Conservation (phyloP, 495 filamentous ascomycete genomes). For the Lasiosphaeria ovina region DNA sequence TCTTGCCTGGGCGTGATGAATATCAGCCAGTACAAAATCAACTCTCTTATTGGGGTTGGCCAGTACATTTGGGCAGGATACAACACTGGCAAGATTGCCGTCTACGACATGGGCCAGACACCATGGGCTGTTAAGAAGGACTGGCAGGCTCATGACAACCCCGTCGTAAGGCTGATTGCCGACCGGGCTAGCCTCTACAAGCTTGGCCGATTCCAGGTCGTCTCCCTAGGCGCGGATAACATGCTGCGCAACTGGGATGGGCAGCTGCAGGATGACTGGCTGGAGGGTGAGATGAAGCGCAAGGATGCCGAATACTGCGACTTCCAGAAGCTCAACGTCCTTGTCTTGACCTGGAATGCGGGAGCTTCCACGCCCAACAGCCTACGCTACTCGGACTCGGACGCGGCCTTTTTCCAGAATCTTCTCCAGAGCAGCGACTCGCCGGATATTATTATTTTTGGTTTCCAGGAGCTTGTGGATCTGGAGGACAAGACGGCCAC, state of each 20-base stretch:
- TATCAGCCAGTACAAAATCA: constrained; percentile 94
- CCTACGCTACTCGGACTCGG: constrained; percentile 63
- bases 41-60: constrained; percentile 78
- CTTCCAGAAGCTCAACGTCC: constrained; percentile 74
- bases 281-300: constrained; percentile 82
- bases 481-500: constrained; percentile 95
- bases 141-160: constrained; percentile 85
- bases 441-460: constrained; percentile 91
- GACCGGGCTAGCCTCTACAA: constrained; percentile 85
- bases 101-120: constrained; percentile 77
- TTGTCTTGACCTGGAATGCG: constrained; percentile 94
- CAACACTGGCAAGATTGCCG: constrained; percentile 91
- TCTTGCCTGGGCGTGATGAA: constrained; percentile 73
- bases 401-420: constrained; percentile 72
- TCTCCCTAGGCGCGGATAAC: constrained; percentile 87
- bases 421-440: constrained; percentile 67
- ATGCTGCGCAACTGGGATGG: constrained; percentile 88
- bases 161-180: constrained; percentile 70
- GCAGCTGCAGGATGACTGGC: constrained; percentile 88
- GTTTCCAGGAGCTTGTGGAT: constrained; percentile 96
- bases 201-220: constrained; percentile 78
- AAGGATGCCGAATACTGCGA: constrained; percentile 77
- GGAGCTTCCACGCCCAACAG: constrained; percentile 85
- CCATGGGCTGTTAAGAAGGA: constrained; percentile 93
- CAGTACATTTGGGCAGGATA: constrained; percentile 90